Base-by-base conservation (phyloP, 2,329 filamentous ascomycete genomes). In the Didymella glomerata region DNA sequence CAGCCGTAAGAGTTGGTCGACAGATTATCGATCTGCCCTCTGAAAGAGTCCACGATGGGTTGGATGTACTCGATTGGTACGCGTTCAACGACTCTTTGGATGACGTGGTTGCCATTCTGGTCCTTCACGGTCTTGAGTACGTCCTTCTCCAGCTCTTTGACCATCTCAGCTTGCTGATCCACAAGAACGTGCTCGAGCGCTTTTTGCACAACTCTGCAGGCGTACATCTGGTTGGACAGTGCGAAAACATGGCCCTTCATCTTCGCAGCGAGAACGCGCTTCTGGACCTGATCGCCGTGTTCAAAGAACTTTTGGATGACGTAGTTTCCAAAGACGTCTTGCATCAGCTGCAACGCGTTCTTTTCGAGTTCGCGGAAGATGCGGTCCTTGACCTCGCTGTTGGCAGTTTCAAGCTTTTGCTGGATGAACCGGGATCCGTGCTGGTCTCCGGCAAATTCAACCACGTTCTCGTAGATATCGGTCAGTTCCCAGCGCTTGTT, bases 231-330 rank as follows among this genome's bases (percentile, higher is more conserved):
- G 61, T 87, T 82, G 0, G 93, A 96, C 50, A 99, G 80, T 30
- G 88, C 85, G 45, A 91, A 81, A 13, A 98, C 88, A 71, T 93
- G 91, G 7, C 90, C 90, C 75, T 90, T 91, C 93, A 98, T 97
- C 76, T 91, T 88, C 63, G 88, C 87, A 0, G 92, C 93, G 41
- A 99, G 79, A 2, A 90, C 84, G 77, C 90, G 93, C 81, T 99
- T 99, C 80, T 99, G 95, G 0, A 89, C 85, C 77, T 97, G 93
- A 67, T 92, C 96, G 38, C 95, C 94, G 75, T 98, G 92, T 75
- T 98, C 94, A 63, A 98, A 97, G 74, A 98, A 89, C 76, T 97
- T 98, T 73, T 99, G 95, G 38, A 98, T 93, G 34, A 99, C 95
- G 73, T 98, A 99, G 77, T 99, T 99, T 53, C 95, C 95, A 73